Evolutionary conservation across 768 basidiomycete species (phyloP).

Genomic region (Suillus sp.): DNA sequence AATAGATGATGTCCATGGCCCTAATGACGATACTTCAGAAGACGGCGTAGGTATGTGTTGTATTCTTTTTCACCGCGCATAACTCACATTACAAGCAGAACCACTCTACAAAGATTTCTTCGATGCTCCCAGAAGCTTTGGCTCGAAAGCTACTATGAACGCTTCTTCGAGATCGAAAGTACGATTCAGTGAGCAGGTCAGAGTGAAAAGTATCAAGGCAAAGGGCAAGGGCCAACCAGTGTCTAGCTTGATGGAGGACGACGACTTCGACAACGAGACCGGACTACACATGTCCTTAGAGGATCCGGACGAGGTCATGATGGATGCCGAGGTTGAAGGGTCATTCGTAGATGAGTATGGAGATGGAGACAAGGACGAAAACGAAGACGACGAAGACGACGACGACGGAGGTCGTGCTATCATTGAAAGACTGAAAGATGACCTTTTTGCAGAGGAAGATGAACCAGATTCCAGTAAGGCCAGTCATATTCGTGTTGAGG

Average conservation of each 20-base stretch:
- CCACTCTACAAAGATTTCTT: conserved; percentile 81
- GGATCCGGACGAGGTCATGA: conserved; percentile 40
- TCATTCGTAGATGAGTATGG: conserved; percentile 23
- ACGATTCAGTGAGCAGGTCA: conserved; percentile 79
- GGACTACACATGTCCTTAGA: conserved; percentile 36
- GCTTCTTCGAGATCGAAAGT: conserved; percentile 44
- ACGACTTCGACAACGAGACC: conserved; percentile 41
- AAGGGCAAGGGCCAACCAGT: conserved; percentile 67
- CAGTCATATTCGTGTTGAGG: not conserved
- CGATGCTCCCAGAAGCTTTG: conserved; percentile 50
- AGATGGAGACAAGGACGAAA: conserved; percentile 32
- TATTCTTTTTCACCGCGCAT: conserved; percentile 6
- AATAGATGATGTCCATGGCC: conserved; percentile 46
- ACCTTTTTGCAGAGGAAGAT: conserved; percentile 78
- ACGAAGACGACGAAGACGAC: conserved; percentile 10
- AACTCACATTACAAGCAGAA: conserved; percentile 41
- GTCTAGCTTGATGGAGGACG: conserved; percentile 36
- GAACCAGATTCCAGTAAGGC: conserved; percentile 7
- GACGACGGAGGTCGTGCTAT: conserved; percentile 43
- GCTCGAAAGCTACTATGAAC: conserved; percentile 21
- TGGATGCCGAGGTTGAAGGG: conserved; percentile 32
- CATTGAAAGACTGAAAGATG: conserved; percentile 73
- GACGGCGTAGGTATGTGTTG: conserved; percentile 40
- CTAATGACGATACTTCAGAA: conserved; percentile 49
- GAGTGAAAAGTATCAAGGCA: conserved; percentile 78